phyloP scores from a whole-genome alignment of 345 rosid genomes.

The Hevea brasiliensis region DNA sequence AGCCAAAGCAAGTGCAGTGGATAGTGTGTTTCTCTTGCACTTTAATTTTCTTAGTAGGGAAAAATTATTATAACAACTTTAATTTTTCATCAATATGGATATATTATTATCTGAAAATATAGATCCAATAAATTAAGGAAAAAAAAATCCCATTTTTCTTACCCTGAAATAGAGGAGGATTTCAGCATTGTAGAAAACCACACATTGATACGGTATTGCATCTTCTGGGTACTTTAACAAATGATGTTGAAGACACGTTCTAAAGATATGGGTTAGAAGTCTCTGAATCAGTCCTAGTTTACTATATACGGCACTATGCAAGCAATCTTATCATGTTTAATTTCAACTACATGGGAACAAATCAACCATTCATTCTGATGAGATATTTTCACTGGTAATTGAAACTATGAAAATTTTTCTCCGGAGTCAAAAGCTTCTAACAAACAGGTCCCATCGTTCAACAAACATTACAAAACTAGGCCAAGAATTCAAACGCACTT shows the following conservation, averaged over 20 bases:
- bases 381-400: neutral
- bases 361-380: neutral
- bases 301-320: neutral
- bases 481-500: neutral
- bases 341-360: neutral
- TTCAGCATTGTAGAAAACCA: neutral
- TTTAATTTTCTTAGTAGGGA: too few species aligned
- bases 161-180: constrained; percentile 44
- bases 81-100: too few species aligned
- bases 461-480: neutral
- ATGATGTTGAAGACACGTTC: neutral
- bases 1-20: too few species aligned
- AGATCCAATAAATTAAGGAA: too few species aligned
- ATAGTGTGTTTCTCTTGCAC: too few species aligned
- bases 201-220: neutral
- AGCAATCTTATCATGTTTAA: neutral
- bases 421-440: neutral
- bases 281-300: neutral
- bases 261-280: neutral
- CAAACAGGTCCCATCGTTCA: neutral
- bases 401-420: too few species aligned
- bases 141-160: constrained; percentile 40
- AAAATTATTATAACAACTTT: too few species aligned
- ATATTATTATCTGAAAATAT: too few species aligned
- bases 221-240: neutral